Conservation (phyloP, 768 basidiomycete genomes). For the Xanthoconium stramineum region DNA sequence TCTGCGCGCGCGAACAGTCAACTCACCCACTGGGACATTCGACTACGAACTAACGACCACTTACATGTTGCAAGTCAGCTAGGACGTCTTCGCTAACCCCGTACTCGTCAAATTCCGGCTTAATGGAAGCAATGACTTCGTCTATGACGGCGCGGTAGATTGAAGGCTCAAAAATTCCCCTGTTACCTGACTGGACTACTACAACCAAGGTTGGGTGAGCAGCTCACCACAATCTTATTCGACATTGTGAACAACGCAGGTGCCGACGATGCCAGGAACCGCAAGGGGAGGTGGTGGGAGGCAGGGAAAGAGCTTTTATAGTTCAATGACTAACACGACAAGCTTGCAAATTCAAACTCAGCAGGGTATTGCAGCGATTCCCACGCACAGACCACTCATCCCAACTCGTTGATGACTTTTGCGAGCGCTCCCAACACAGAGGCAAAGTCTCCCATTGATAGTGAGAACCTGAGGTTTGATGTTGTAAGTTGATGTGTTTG, state of each 20-base stretch:
- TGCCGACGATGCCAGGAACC: conserved; percentile 25
- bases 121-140: conserved; percentile 87
- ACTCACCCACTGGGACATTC: conserved; percentile 1
- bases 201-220: conserved; percentile 58
- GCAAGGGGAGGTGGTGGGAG: conserved; percentile 34
- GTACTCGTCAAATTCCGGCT: conserved; percentile 94
- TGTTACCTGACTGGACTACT: conserved; percentile 54
- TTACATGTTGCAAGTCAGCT: conserved; percentile 83
- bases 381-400: conserved; percentile 44
- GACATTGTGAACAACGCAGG: conserved; percentile 58
- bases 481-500: too few species aligned
- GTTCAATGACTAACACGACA: conserved; percentile 36
- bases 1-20: conserved; percentile 43
- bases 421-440: too few species aligned
- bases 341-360: conserved; percentile 43
- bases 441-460: too few species aligned
- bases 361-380: conserved; percentile 31
- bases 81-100: conserved; percentile 91
- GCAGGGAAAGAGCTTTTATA: conserved; percentile 38
- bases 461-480: too few species aligned
- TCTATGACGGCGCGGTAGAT: conserved; percentile 95
- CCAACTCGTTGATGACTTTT: too few species aligned
- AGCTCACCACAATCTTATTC: conserved; percentile 98
- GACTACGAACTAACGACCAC: conserved; percentile 33
- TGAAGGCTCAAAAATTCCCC: conserved; percentile 67